Conservation (phyloP, 805 yeast species). For the Kluyveromyces lactis region DNA sequence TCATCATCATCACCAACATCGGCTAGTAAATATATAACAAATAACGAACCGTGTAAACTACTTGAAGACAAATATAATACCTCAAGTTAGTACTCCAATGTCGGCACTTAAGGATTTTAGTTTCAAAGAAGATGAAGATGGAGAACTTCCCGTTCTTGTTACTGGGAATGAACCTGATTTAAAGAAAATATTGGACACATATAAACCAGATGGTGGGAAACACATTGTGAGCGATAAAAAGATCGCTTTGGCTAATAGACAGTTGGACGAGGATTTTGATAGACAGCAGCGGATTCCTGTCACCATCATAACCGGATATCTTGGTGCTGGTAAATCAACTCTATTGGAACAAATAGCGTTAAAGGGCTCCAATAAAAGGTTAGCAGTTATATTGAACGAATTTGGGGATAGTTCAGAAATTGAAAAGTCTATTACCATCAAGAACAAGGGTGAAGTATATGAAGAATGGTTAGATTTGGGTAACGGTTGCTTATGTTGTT, state of each 20-base stretch:
- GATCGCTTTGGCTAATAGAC: constrained; percentile 23
- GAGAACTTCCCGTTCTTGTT: constrained; percentile 25
- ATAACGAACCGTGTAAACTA: too few species aligned
- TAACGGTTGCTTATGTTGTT: constrained; percentile 94
- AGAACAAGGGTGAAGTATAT: constrained; percentile 41
- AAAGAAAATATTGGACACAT: constrained; percentile 16
- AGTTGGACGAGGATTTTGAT: constrained; percentile 8
- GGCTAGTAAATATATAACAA: background rate
- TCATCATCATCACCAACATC: background rate
- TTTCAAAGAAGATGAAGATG: constrained; percentile 26
- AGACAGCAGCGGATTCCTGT: constrained; percentile 58
- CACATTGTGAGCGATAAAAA: constrained; percentile 24
- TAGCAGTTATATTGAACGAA: constrained; percentile 89
- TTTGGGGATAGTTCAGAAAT: constrained; percentile 87
- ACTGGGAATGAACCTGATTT: constrained; percentile 24
- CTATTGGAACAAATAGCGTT: constrained; percentile 66
- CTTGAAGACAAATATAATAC: too few species aligned
- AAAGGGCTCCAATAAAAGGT: constrained; percentile 52
- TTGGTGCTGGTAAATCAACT: constrained; percentile 93
- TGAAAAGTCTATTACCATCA: constrained; percentile 75
- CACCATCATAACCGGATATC: constrained; percentile 87
- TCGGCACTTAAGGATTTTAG: constrained; percentile 25
- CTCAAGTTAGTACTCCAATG: constrained; percentile 9
- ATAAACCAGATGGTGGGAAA: constrained; percentile 22
- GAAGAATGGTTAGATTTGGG: constrained; percentile 96